Percentiles rank a stretch among this genome's conserved stretches.
These are phyloP conservation scores for Gossypium laxum DNA, from an alignment of 441 rosid genomes.

Conservation along the genomic window DNA sequence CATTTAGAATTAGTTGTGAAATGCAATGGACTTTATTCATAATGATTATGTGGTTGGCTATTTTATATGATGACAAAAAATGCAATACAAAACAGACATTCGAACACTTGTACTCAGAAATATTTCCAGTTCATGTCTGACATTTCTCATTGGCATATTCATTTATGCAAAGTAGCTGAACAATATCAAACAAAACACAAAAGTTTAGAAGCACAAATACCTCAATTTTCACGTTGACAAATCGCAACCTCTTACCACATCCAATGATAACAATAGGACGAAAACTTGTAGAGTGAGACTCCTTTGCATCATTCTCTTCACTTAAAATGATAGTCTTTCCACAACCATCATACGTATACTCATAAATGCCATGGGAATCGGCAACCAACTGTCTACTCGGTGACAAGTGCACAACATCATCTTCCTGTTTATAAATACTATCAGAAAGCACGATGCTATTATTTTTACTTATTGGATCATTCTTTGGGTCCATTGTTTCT, in stretches of 20 bases:
- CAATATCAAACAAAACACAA: conserved; percentile 8
- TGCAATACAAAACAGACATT: neutral
- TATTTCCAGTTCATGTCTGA: neutral
- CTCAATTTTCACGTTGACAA: conserved; percentile 82
- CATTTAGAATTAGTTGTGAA: conserved; percentile 2
- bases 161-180: neutral
- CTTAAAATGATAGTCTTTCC: conserved; percentile 64
- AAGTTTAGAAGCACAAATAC: conserved; percentile 30
- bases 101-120: neutral
- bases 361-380: conserved; percentile 73
- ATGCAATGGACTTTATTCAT: neutral
- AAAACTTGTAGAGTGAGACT: conserved; percentile 33
- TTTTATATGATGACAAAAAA: neutral
- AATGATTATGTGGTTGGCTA: neutral
- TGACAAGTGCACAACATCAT: conserved; percentile 77
- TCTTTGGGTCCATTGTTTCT: conserved; percentile 81
- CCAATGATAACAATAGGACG: conserved; percentile 81
- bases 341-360: conserved; percentile 82
- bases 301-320: conserved; percentile 47
- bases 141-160: neutral
- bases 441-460: conserved; percentile 60
- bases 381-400: conserved; percentile 73
- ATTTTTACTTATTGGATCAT: conserved; percentile 73
- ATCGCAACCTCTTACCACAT: conserved; percentile 83
- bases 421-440: conserved; percentile 59